These are phyloP conservation scores for Exophiala bonariae DNA, from an alignment of 2,329 filamentous ascomycete genomes.

Conservation along the genomic window DNA sequence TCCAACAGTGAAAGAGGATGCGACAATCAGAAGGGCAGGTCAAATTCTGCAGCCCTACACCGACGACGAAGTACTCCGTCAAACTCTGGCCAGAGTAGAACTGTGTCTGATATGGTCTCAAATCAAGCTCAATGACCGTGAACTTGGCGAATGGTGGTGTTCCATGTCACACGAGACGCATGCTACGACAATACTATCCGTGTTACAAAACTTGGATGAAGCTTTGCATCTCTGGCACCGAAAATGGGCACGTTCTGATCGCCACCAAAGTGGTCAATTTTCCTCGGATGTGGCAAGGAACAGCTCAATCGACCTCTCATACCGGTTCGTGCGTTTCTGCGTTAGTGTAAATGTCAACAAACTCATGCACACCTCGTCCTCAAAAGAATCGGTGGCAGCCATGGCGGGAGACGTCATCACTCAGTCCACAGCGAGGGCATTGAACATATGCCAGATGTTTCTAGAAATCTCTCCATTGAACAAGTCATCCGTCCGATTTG, in stretches of 20 bases:
- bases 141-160: conserved; percentile 8
- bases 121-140: not conserved
- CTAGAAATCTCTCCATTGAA: conserved; percentile 5
- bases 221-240: conserved; percentile 2
- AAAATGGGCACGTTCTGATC: conserved; percentile 2
- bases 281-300: not conserved
- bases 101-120: conserved; percentile 4
- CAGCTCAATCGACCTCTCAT: conserved; percentile 3
- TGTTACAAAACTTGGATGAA: conserved; percentile 8
- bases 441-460: conserved; percentile 1
- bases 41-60: conserved; percentile 3
- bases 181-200: not conserved
- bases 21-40: conserved; percentile 1
- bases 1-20: conserved; percentile 2
- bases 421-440: conserved; percentile 5
- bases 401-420: conserved; percentile 2
- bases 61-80: conserved; percentile 2
- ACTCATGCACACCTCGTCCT: conserved; percentile 4
- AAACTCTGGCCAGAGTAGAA: conserved; percentile 2
- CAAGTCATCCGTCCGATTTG: conserved; percentile 8
- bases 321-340: conserved; percentile 6
- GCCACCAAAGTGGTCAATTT: conserved; percentile 2
- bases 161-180: conserved; percentile 4
- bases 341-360: conserved; percentile 8
- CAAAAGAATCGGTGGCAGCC: not conserved